These are phyloP conservation scores for Kodamaea sp. DNA, from an alignment of 1,139 yeast species.

Conservation along the genomic window DNA sequence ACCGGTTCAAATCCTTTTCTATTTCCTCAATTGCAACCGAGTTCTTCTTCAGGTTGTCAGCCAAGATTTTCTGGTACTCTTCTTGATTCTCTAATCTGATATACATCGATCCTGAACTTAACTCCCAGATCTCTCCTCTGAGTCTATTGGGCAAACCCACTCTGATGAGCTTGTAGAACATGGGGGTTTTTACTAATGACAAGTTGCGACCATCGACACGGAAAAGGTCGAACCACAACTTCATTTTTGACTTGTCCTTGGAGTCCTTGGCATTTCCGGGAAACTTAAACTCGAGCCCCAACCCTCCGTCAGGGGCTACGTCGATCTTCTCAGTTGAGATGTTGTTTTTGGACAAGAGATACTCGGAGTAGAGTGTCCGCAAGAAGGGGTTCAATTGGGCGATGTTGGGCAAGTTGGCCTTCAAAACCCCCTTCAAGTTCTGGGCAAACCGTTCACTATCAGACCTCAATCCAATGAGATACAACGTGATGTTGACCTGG, in stretches of 20 bases:
- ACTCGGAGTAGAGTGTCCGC: slow-evolving; percentile 81
- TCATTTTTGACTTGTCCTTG: slow-evolving; percentile 82
- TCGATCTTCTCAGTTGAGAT: slow-evolving; percentile 45
- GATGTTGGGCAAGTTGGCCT: slow-evolving; percentile 65
- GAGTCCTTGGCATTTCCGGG: slow-evolving; percentile 85
- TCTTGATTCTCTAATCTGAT: slow-evolving; percentile 62
- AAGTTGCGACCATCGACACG: slow-evolving; percentile 82
- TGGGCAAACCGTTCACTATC: slow-evolving; percentile 82
- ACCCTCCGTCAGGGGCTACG: slow-evolving; percentile 75
- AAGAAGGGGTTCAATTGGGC: slow-evolving; percentile 64
- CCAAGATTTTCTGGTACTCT: slow-evolving; percentile 59
- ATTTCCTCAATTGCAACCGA: slow-evolving; percentile 94
- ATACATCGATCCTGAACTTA: slow-evolving; percentile 84
- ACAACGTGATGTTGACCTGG: slow-evolving; percentile 62
- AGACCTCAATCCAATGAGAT: slow-evolving; percentile 76
- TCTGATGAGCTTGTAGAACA: slow-evolving; percentile 78
- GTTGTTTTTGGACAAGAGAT: slow-evolving; percentile 64
- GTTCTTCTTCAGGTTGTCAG: slow-evolving; percentile 58
- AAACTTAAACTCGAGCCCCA: slow-evolving; percentile 78
- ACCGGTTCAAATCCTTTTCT: slow-evolving; percentile 91
- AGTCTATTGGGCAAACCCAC: slow-evolving; percentile 91
- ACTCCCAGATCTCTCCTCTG: slow-evolving; percentile 96
- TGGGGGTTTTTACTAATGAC: slow-evolving; percentile 70
- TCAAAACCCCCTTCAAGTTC: slow-evolving; percentile 60
- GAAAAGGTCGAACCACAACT: slow-evolving; percentile 91